These are phyloP conservation scores for Colletotrichum euphorbiae DNA, from an alignment of 2,329 filamentous ascomycete species.

Conservation along the genomic window DNA sequence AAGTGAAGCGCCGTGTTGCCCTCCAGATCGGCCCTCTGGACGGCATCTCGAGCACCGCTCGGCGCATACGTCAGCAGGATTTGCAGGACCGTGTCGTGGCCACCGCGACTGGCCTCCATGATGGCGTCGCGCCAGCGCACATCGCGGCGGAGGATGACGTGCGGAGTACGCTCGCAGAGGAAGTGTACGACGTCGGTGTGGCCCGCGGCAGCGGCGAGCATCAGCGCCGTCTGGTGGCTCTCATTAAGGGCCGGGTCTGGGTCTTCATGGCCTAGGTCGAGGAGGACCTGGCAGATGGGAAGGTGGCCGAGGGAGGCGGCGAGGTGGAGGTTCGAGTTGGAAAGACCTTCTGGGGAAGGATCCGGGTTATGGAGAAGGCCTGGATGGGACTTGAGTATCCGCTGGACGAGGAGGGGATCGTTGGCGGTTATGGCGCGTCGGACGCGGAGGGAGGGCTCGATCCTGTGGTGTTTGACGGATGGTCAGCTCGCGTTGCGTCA, in stretches of 20 bases:
- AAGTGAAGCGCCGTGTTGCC: conserved; percentile 93
- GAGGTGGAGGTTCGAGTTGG: conserved; percentile 87
- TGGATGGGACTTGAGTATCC: conserved; percentile 81
- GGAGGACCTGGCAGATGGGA: conserved; percentile 75
- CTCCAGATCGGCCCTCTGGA: conserved; percentile 71
- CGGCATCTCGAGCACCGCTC: conserved; percentile 62
- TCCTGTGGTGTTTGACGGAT: conserved; percentile 61
- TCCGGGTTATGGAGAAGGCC: conserved; percentile 83
- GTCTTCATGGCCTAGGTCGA: conserved; percentile 81
- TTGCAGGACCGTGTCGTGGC: conserved; percentile 74
- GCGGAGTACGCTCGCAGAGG: conserved; percentile 73
- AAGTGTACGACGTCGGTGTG: conserved; percentile 80
- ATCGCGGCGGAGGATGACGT: conserved; percentile 74
- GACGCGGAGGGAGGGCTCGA: conserved; percentile 80
- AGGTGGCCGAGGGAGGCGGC: conserved; percentile 79
- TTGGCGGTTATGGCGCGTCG: conserved; percentile 84
- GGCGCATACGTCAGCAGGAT: conserved; percentile 72
- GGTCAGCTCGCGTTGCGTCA: conserved; percentile 15
- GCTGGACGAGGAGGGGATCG: conserved; percentile 77
- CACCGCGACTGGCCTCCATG: conserved; percentile 71
- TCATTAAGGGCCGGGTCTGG: conserved; percentile 81
- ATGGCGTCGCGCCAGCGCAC: conserved; percentile 77
- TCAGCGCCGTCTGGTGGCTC: conserved; percentile 82
- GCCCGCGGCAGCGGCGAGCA: conserved; percentile 77
- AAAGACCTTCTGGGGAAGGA: conserved; percentile 72